Percentiles rank a stretch among this genome's conserved stretches.
phyloP scores from a whole-genome alignment of 2,329 filamentous ascomycete genomes.

The Nigrospora oryzae region DNA sequence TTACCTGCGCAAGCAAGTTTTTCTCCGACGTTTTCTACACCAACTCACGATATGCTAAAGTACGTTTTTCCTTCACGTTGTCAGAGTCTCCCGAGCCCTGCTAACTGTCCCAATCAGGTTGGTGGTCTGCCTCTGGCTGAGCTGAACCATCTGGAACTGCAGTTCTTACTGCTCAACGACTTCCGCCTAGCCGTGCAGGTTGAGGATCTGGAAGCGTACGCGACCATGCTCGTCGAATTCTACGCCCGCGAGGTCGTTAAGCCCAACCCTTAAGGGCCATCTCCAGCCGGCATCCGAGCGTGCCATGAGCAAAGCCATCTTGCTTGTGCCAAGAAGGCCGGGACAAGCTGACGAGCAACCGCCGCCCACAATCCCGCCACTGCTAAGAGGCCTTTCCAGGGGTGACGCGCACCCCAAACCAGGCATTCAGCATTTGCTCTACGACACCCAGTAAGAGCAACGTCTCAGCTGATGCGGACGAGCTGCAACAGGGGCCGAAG shows the following conservation, averaged over 20 bases:
- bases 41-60: constrained; percentile 98
- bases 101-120: constrained; percentile 49
- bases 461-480: too few relatives aligned
- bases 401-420: neutral
- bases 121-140: constrained; percentile 86
- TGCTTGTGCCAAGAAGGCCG: neutral
- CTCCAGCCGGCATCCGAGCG: neutral
- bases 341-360: neutral
- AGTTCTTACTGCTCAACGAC: constrained; percentile 92
- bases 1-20: constrained; percentile 98
- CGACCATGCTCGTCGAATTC: constrained; percentile 97
- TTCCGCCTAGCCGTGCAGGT: constrained; percentile 89
- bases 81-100: neutral
- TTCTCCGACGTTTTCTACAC: constrained; percentile 99
- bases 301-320: constrained; percentile 1
- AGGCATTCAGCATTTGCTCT: too few relatives aligned
- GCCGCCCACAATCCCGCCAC: neutral
- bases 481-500: too few relatives aligned
- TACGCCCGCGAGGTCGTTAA: constrained; percentile 82
- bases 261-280: constrained; percentile 18
- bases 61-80: constrained; percentile 32
- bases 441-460: too few relatives aligned
- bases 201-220: constrained; percentile 93
- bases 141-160: constrained; percentile 90
- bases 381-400: neutral